phyloP scores from a whole-genome alignment of 2,329 filamentous ascomycete genomes.

The Drechslerella coelobrocha region DNA sequence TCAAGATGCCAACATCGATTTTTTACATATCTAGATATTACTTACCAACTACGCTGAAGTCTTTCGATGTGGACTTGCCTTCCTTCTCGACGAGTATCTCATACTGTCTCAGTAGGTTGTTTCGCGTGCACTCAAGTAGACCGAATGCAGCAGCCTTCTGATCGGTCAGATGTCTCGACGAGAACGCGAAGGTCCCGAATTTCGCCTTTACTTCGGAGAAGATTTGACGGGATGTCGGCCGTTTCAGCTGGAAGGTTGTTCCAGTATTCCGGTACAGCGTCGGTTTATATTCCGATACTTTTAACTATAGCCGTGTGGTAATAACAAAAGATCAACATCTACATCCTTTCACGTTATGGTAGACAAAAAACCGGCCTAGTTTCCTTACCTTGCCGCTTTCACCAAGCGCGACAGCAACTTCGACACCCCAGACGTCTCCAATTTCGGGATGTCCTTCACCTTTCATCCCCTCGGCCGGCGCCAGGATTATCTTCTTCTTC shows the following conservation, averaged over 20 bases:
- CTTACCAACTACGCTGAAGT: conserved; percentile 92
- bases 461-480: conserved; percentile 79
- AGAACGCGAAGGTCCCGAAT: conserved; percentile 98
- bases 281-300: conserved; percentile 58
- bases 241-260: conserved; percentile 91
- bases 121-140: conserved; percentile 92
- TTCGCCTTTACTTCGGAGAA: conserved; percentile 95
- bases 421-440: conserved; percentile 96
- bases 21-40: conserved; percentile 52
- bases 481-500: conserved; percentile 95
- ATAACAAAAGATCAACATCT: conserved; percentile 8
- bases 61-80: conserved; percentile 78
- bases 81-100: conserved; percentile 96
- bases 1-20: too few relatives aligned
- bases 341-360: neutral
- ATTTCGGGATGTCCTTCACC: conserved; percentile 88
- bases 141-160: conserved; percentile 95
- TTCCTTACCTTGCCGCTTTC: conserved; percentile 46
- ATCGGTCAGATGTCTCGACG: conserved; percentile 92
- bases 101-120: conserved; percentile 91
- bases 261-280: conserved; percentile 92
- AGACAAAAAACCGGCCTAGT: neutral
- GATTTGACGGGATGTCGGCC: conserved; percentile 88
- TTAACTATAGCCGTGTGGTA: conserved; percentile 13
- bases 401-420: conserved; percentile 89